Base-by-base conservation (phyloP, 257 asterid genomes). In the Rhazya stricta region DNA sequence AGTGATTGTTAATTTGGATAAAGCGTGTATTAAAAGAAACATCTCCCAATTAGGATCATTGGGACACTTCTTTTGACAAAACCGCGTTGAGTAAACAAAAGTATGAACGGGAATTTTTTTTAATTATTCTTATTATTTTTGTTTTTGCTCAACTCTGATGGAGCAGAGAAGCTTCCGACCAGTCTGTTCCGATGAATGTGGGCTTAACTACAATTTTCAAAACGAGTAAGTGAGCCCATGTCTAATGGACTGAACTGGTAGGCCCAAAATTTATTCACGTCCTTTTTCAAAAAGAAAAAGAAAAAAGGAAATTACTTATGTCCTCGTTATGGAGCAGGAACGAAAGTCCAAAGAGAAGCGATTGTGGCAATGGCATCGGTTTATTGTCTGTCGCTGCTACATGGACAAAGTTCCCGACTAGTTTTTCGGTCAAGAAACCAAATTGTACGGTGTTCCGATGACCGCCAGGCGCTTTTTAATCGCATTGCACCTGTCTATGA, bases 401-500 rank as follows among this genome's bases (percentile, higher is more conserved):
- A 72, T 18, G 41, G 58, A 60, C 82, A 34, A 67, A 79, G 74
- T 30, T 77, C 62, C 27, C 39, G 48, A 45, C 84, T 74, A 73
- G 79, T 18, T 30, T 32, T 69, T 78, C 83, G 86, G 83, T 79
- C 79, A 54, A 67, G 30, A 42, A 48, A 9, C 25, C 78, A 60
- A 6, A 70, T 16, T 57, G 46, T 68, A 37, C 83, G 83, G 12
- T 92, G 94, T 81, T 73, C 93, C 30, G 70, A 81, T 10, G 94
- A 91, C 36, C 88, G 98, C 5, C 94, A 87, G 83, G 88, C 79
- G 46, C 89, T 92, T 27, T 93, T 93, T 81, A 83, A 83, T 74
- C 94, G 96, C 81, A 89, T 89, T 82, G 94, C 97, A 34, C 96
- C 97, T 77, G 96, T 91, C 51, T 92, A 91, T 79, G 97, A 92